phyloP scores from a whole-genome alignment of 352 stramenopile genomes.

The Globisporangium spiculum region DNA sequence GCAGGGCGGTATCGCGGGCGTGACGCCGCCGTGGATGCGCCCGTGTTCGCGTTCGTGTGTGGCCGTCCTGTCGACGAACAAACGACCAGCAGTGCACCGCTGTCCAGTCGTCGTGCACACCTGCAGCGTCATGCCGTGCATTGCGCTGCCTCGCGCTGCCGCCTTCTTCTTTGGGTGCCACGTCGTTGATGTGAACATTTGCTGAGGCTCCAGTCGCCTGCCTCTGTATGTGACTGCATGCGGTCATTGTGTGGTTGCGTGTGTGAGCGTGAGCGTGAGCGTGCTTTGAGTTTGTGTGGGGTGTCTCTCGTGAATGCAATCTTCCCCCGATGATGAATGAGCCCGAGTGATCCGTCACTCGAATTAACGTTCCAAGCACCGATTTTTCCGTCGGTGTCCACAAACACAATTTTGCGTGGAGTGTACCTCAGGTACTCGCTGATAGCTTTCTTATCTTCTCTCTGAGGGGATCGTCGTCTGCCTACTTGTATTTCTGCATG shows the following conservation, averaged over 20 bases:
- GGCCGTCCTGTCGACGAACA: constrained; percentile 3
- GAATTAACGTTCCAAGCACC: constrained; percentile 53
- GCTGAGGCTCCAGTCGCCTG: neutral
- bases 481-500: neutral
- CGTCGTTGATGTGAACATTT: neutral
- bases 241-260: neutral
- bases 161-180: neutral
- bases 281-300: neutral
- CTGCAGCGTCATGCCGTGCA: neutral
- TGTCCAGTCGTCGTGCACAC: neutral
- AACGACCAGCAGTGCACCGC: neutral
- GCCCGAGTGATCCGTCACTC: constrained; percentile 14
- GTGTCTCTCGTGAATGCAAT: neutral
- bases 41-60: constrained; percentile 5
- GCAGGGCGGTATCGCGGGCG: neutral
- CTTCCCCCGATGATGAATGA: constrained; percentile 58
- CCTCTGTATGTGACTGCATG: neutral
- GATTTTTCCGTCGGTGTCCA: constrained; percentile 28
- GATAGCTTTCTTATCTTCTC: constrained; percentile 74
- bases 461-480: constrained; percentile 42
- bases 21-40: constrained; percentile 8
- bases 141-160: neutral
- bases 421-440: constrained; percentile 67
- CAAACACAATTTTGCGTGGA: constrained; percentile 33
- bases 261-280: neutral